Conservation (phyloP, 257 asterid species). For the Solanum appendiculatum region DNA sequence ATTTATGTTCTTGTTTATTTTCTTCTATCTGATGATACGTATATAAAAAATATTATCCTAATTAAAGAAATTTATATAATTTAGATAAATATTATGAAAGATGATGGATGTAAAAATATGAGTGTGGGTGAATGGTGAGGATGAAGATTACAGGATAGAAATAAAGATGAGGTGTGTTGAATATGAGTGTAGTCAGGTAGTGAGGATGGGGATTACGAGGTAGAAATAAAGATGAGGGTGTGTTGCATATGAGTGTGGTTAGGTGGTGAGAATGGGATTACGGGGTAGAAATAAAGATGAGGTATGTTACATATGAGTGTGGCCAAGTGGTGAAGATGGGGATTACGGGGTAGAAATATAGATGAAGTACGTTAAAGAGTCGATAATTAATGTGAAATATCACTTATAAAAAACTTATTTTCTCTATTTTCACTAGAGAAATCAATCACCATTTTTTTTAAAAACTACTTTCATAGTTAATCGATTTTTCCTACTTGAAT, state of each 20-base stretch:
- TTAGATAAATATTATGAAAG: not conserved
- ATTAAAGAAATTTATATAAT: no score
- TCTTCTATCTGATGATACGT: no score
- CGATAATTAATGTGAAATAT: not conserved
- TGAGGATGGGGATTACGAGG: not conserved
- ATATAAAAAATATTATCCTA: not conserved
- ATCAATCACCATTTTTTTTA: not conserved
- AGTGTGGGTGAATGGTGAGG: not conserved
- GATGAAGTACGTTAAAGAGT: not conserved
- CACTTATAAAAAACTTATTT: not conserved
- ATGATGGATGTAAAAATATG: not conserved
- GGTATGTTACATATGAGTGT: not conserved
- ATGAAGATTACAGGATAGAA: not conserved
- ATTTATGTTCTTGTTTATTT: no score
- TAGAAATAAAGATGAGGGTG: no score
- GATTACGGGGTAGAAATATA: not conserved
- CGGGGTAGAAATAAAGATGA: not conserved
- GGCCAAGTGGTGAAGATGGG: fast-evolving
- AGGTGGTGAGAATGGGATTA: not conserved
- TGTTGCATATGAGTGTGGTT: not conserved
- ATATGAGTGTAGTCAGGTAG: not conserved
- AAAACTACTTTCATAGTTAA: not conserved
- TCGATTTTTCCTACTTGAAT: not conserved
- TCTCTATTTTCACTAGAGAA: not conserved
- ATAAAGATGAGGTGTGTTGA: not conserved